These are phyloP conservation scores for Metarhizium album DNA, from an alignment of 2,329 filamentous ascomycete species.

Conservation along the genomic window DNA sequence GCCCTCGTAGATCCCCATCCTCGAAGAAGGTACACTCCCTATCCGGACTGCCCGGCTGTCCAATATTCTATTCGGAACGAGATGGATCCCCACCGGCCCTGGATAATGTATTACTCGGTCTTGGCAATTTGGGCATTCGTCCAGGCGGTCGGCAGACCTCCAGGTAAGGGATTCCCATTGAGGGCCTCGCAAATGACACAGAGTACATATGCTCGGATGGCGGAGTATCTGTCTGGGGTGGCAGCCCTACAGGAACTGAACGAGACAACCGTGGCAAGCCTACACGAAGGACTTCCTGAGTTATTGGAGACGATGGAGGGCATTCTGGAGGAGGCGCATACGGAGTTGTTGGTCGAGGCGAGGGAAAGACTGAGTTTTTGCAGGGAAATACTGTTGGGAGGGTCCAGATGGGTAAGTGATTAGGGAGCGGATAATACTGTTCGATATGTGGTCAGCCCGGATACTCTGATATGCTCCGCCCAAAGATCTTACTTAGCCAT, in stretches of 20 bases:
- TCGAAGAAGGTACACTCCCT: conserved; percentile 13
- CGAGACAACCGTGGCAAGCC: conserved; percentile 52
- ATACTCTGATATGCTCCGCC: too few relatives aligned
- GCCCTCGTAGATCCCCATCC: conserved; percentile 51
- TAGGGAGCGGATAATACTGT: neutral
- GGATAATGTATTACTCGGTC: conserved; percentile 82
- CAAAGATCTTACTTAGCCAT: too few relatives aligned
- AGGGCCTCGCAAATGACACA: conserved; percentile 33
- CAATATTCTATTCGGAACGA: conserved; percentile 69
- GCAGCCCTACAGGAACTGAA: conserved; percentile 61
- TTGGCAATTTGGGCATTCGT: conserved; percentile 84
- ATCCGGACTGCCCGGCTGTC: conserved; percentile 23
- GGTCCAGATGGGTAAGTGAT: neutral
- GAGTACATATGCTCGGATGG: conserved; percentile 24
- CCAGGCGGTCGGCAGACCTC: conserved; percentile 56
- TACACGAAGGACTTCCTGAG: conserved; percentile 44
- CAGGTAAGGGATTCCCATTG: conserved; percentile 34
- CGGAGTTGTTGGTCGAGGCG: conserved; percentile 70
- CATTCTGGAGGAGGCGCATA: conserved; percentile 33
- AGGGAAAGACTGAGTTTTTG: conserved; percentile 60
- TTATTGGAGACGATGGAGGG: conserved; percentile 32
- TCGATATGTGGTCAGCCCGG: too few relatives aligned
- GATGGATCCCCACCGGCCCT: conserved; percentile 72
- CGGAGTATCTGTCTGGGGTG: conserved; percentile 45
- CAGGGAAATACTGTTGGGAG: conserved; percentile 16